Evolutionary conservation across 345 rosid species (phyloP).

Genomic region (Crucihimalaya himalaica): DNA sequence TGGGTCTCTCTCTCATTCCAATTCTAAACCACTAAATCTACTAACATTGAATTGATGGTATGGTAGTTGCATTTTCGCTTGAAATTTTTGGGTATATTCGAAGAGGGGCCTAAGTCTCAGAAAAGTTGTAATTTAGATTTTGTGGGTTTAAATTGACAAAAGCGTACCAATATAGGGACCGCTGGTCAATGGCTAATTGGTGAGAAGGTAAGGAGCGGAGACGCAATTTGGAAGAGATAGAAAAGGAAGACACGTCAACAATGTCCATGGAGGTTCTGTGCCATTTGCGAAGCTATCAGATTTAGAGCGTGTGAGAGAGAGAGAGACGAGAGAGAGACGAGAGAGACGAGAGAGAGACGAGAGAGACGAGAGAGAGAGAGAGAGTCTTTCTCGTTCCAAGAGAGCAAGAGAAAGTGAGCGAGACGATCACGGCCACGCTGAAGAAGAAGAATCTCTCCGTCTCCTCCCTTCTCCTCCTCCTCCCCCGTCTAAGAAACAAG

Average conservation of each 20-base stretch:
- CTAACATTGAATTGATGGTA: neutral
- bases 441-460: slow-evolving; percentile 28
- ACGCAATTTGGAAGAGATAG: slow-evolving; percentile 26
- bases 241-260: slow-evolving; percentile 39
- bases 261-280: slow-evolving; percentile 30
- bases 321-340: neutral
- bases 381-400: neutral
- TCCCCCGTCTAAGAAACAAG: slow-evolving; percentile 15
- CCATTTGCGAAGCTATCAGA: slow-evolving; percentile 23
- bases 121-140: neutral
- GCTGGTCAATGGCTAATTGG: neutral
- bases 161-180: slow-evolving; percentile 20
- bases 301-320: slow-evolving; percentile 19
- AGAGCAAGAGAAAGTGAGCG: slow-evolving; percentile 1
- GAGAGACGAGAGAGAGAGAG: neutral
- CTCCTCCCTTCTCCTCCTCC: slow-evolving; percentile 29
- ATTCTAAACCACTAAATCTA: slow-evolving; percentile 19
- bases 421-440: neutral
- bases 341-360: neutral
- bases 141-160: neutral
- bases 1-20: no score
- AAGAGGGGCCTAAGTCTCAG: slow-evolving; percentile 2
- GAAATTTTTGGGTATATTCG: neutral
- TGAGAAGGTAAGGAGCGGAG: slow-evolving; percentile 1
- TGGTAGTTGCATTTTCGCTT: neutral